These are phyloP conservation scores for Wickerhamiella siamensis DNA, from an alignment of 805 yeast species.

Conservation along the genomic window DNA sequence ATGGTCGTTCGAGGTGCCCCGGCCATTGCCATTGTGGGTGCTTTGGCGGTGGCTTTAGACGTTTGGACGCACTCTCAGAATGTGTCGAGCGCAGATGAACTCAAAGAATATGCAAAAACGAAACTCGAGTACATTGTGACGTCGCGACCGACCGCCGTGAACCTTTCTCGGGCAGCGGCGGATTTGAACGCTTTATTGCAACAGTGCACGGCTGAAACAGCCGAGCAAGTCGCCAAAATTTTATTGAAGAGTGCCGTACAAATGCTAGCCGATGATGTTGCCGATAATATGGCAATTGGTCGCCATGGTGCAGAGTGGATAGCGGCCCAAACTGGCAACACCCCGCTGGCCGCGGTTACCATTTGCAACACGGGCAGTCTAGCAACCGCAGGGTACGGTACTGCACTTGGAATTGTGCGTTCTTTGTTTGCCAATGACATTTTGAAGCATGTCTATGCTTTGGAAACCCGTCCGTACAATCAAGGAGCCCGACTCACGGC, in stretches of 20 bases:
- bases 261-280: slow-evolving; percentile 60
- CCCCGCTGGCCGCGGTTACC: slow-evolving; percentile 70
- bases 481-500: slow-evolving; percentile 93
- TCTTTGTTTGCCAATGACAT: slow-evolving; percentile 40
- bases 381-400: slow-evolving; percentile 96
- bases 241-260: slow-evolving; percentile 28
- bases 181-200: slow-evolving; percentile 31
- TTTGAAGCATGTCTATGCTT: slow-evolving; percentile 62
- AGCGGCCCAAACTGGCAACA: slow-evolving; percentile 30
- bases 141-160: slow-evolving; percentile 93
- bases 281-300: slow-evolving; percentile 69
- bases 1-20: slow-evolving; percentile 99
- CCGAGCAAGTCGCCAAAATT: slow-evolving; percentile 24
- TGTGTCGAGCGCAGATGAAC: slow-evolving; percentile 13
- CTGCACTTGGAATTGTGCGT: slow-evolving; percentile 86
- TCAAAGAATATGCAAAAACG: slow-evolving; percentile 19
- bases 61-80: slow-evolving; percentile 26
- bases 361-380: slow-evolving; percentile 94
- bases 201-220: slow-evolving; percentile 6
- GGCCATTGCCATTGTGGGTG: slow-evolving; percentile 92
- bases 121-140: slow-evolving; percentile 52
- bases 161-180: slow-evolving; percentile 59
- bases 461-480: slow-evolving; percentile 93
- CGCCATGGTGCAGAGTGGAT: slow-evolving; percentile 67
- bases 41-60: slow-evolving; percentile 71